Evolutionary conservation across 2,329 filamentous ascomycete genomes (phyloP).

Genomic region (Triangularia verruculosa): DNA sequence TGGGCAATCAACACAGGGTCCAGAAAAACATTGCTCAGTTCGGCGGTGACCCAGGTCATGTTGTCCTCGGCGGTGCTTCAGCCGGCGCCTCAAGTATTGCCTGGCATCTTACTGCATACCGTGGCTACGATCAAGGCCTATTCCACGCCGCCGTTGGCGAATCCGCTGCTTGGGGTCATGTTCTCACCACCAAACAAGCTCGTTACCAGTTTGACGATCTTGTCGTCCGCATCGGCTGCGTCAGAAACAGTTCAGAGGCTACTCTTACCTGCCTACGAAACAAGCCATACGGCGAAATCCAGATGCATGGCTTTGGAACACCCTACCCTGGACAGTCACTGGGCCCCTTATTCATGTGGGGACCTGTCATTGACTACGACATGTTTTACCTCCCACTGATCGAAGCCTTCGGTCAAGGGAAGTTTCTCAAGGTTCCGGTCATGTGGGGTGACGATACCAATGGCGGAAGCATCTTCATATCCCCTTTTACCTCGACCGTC

Average conservation of each 20-base stretch:
- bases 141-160: slow-evolving; percentile 52
- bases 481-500: slow-evolving; percentile 44
- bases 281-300: slow-evolving; percentile 41
- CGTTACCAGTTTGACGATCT: slow-evolving; percentile 53
- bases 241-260: slow-evolving; percentile 27
- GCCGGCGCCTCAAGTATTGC: slow-evolving; percentile 51
- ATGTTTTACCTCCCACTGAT: slow-evolving; percentile 52
- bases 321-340: slow-evolving; percentile 36
- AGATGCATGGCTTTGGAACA: slow-evolving; percentile 42
- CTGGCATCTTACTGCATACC: slow-evolving; percentile 58
- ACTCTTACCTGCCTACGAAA: slow-evolving; percentile 45
- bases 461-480: slow-evolving; percentile 62
- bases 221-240: slow-evolving; percentile 42
- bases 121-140: slow-evolving; percentile 45
- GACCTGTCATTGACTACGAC: slow-evolving; percentile 53
- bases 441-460: slow-evolving; percentile 60
- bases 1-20: slow-evolving; percentile 36
- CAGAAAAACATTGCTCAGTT: slow-evolving; percentile 64
- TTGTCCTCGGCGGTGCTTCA: slow-evolving; percentile 66
- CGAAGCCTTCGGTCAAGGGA: slow-evolving; percentile 44
- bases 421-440: slow-evolving; percentile 52
- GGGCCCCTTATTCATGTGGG: slow-evolving; percentile 51
- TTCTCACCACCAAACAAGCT: slow-evolving; percentile 45
- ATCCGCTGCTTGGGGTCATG: slow-evolving; percentile 50
- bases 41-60: slow-evolving; percentile 38